Evolutionary conservation across 352 stramenopile species (phyloP), one percentile per base, ranked within the genome.

Genomic region (Pythium rishiriense): DNA sequence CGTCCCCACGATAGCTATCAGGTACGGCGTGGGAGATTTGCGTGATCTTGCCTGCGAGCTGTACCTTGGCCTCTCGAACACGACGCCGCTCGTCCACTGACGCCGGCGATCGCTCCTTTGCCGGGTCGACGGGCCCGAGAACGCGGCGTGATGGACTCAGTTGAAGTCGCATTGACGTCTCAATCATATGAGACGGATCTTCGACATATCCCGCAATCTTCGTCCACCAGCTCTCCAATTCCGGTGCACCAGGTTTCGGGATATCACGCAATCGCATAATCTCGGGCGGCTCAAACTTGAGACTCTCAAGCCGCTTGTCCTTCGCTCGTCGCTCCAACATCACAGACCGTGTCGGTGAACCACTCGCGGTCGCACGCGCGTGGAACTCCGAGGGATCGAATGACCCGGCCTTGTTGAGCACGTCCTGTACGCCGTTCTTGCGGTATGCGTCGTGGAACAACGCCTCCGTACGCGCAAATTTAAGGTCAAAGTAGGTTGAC

Each of bases 191-290:
- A 7, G 73, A 56, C n/a, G 82, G 76, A 19, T 88, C 75, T 4
- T 78, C 75, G 1, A 91, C 76, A 53, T 93, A 91, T 6, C 79
- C 84, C 2, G 70, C 51, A 24, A 74, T 66, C 14, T 66, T 61
- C 25, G 70, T 86, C 84, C 84, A 93, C 84, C 84, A 93, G 41
- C 73, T 60, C 8, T 54, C 24, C 8, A 89, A 68, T 25, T 84
- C 58, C 3, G 71, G 45, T 0, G 68, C 63, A 1, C 64, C 64
- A 5, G 55, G 39, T 31, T 80, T 85, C 22, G 82, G 82, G 35
- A 86, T 85, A 37, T 88, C 78, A 8, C 46, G 37, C 9, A 87
- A 60, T 0, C 79, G 63, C 66, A 79, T 70, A 57, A 88, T 75
- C 54, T 88, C 78, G 3, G 56, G 64, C 15, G 78, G 77, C 35